Evolutionary conservation across 305 asterid species (phyloP), one percentile per base, ranked within the genome.

Genomic region (Fraxinus sp.): DNA sequence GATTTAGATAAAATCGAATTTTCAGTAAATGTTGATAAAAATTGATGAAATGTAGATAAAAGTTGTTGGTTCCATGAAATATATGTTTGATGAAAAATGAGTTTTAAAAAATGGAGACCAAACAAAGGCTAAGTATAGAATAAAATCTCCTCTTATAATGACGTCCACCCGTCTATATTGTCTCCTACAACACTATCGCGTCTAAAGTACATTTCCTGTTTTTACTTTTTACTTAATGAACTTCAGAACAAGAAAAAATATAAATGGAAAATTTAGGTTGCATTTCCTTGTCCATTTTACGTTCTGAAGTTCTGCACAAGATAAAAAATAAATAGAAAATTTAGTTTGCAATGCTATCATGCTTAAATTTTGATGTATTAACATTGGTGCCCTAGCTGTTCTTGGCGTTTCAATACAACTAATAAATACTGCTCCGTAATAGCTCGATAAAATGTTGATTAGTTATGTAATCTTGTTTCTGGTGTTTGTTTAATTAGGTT

Each of bases 401-500:
- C 30, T 26, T 64, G 16, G 36, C 1, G 18, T 26, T 64, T 64
- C 73, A 24, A 24, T 26, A 64, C 13, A 20, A 20, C 70, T 64
- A 64, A 64, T 24, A 22, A 64, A 32, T 64, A 26, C 30, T 64
- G 35, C 73, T 26, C 30, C n/a, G 1, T 64, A 24, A 64, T 24
- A 24, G 35, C 7, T 64, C 7, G 1, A 24, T 59, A 59, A 59
- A 7, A 20, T 20, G 8, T 13, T 68, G 37, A 30, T 13, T 11
- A 28, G 18, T 71, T 13, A 30, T 16, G 20, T 70, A 2, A 30
- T 30, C 37, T 70, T 70, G 75, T 71, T 30, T 30, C 41, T 71
- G 44, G 44, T 71, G 3, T 35, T 81, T 81, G 77, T 73, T 79
- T 79, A 28, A 59, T 73, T 81, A 87, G 92, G 90, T 89, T 62